These are phyloP conservation scores for Clonostachys solani DNA, from an alignment of 2,329 filamentous ascomycete genomes.

Conservation along the genomic window DNA sequence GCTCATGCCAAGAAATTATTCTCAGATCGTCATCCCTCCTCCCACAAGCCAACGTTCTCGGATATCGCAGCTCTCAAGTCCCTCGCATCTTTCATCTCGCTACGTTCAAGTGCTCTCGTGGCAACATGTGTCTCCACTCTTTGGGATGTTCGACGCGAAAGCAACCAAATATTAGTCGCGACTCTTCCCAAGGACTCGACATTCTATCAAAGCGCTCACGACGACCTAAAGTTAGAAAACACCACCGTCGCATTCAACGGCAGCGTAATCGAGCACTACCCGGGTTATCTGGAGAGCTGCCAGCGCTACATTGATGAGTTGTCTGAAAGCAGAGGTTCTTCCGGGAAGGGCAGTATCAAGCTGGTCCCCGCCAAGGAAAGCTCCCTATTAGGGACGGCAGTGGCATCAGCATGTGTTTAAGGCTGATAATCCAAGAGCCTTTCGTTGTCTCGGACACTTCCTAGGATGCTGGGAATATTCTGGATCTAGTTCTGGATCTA, in stretches of 20 bases:
- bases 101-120: constrained; percentile 54
- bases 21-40: constrained; percentile 41
- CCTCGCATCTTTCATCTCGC: constrained; percentile 50
- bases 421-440: not conserved
- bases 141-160: constrained; percentile 50
- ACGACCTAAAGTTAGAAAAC: constrained; percentile 38
- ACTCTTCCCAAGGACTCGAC: constrained; percentile 21
- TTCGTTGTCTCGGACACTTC: not conserved
- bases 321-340: constrained; percentile 28
- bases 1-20: constrained; percentile 43
- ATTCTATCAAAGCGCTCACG: constrained; percentile 40
- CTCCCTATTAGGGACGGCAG: constrained; percentile 70
- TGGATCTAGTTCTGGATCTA: not conserved
- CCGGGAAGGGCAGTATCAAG: constrained; percentile 41
- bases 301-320: constrained; percentile 62
- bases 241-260: constrained; percentile 74
- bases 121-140: constrained; percentile 55
- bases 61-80: constrained; percentile 49
- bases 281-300: constrained; percentile 57
- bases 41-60: constrained; percentile 27
- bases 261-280: constrained; percentile 76
- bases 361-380: constrained; percentile 70
- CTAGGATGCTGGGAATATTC: not conserved
- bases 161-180: constrained; percentile 28
- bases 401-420: constrained; percentile 52